Base-by-base conservation (phyloP, 2,329 filamentous ascomycete genomes). In the Trichoderma aggressivum region DNA sequence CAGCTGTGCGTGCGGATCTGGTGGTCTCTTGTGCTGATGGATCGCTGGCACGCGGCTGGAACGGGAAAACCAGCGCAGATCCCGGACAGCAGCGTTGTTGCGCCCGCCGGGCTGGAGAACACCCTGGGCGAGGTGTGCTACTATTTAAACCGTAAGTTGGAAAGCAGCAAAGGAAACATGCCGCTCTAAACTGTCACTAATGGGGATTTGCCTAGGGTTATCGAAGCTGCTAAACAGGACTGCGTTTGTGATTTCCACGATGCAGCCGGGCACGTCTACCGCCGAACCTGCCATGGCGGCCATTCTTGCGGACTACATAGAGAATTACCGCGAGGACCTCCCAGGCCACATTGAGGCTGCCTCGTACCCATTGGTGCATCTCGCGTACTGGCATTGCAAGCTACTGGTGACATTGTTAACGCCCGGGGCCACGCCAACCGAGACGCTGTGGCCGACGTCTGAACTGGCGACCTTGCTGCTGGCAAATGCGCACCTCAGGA, bases 41-140 rank as follows among this genome's bases (percentile, higher is more conserved):
- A 94, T 76, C 87, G 91, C 18, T 94, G 90, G 90, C 89, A 92
- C 77, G 89, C 91, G 5, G 86, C 89, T n/a, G 89, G 88, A 26
- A 90, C 87, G 5, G 88, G 87, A 14, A 88, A 86, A 72, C 88
- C 90, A 1, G 74, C 88, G 14, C 84, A 90, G 71, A 88, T 94
- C 71, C 88, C 87, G 2, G 87, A 91, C 74, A 85, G 87, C 72
- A 88, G 85, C 66, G 85, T 90, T 7, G 86, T 91, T 16, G 81
- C 91, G 28, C 82, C 87, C 7, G 85, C 86, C 1, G 88, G 89
- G 60, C 85, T 94, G 71, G 85, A 87, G 72, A 80, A 81, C 18
- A 78, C 91, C 8, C 81, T 93, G 5, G 91, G 91, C 43, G 88
- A 91, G 60, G 83, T 84, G 24, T 86, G 87, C 26, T 93, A 88